These are phyloP conservation scores for Euphorbia tirucalli DNA, from an alignment of 345 rosid species.

Conservation along the genomic window DNA sequence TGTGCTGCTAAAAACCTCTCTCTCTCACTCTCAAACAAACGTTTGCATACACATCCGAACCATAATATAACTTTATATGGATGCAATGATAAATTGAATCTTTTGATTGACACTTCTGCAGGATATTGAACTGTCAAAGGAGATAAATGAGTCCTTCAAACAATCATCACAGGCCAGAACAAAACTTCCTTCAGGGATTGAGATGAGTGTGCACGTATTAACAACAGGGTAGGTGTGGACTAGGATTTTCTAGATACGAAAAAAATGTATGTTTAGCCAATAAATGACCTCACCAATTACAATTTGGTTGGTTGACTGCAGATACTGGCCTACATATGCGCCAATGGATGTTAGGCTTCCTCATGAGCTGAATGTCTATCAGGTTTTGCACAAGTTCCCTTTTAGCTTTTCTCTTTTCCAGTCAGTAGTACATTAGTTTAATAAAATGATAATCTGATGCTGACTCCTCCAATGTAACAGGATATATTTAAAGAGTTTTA, in stretches of 20 bases:
- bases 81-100: background rate
- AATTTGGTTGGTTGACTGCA: slow-evolving; percentile 37
- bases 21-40: background rate
- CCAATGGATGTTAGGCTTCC: slow-evolving; percentile 99
- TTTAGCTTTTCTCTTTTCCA: slow-evolving; percentile 7
- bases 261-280: slow-evolving; percentile 1
- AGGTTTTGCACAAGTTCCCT: slow-evolving; percentile 51
- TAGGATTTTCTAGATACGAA: slow-evolving; percentile 12
- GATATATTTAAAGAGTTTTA: slow-evolving; percentile 98
- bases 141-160: slow-evolving; percentile 94
- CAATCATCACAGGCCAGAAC: slow-evolving; percentile 97
- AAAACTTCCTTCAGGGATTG: slow-evolving; percentile 93
- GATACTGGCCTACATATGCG: slow-evolving; percentile 99
- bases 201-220: slow-evolving; percentile 96
- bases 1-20: background rate
- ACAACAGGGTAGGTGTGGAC: slow-evolving; percentile 78
- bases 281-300: background rate
- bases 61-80: background rate
- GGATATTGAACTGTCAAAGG: slow-evolving; percentile 97
- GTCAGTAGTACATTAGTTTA: background rate
- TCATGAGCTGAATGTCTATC: slow-evolving; percentile 94
- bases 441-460: background rate
- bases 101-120: slow-evolving; percentile 31
- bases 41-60: background rate
- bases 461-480: slow-evolving; percentile 33